Conservation (phyloP, 352 stramenopile species). For the Globisporangium cystogenes region DNA sequence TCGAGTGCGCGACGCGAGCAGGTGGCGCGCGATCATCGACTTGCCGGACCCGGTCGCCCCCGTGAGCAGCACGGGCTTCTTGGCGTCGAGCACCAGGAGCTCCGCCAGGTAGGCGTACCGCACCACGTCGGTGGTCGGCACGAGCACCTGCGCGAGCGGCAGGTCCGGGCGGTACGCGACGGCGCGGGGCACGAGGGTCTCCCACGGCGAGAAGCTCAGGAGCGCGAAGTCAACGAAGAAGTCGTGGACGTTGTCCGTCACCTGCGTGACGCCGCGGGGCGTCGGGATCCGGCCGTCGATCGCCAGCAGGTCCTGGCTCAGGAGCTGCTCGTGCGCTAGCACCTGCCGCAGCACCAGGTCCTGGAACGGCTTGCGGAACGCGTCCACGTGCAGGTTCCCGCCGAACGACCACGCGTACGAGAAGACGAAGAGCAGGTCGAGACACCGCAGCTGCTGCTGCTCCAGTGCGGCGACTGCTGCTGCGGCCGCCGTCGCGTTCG, state of each 20-base stretch:
- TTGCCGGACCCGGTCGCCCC: constrained; percentile 88
- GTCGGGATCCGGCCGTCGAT: constrained; percentile 52
- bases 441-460: constrained; percentile 38
- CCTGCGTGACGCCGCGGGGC: constrained; percentile 28
- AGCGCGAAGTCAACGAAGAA: constrained; percentile 65
- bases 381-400: constrained; percentile 45
- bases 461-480: constrained; percentile 25
- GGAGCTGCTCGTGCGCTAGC: constrained; percentile 34
- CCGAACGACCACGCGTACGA: constrained; percentile 72
- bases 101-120: constrained; percentile 59
- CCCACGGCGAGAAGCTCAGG: constrained; percentile 61
- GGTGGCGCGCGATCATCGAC: constrained; percentile 73
- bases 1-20: constrained; percentile 37
- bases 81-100: constrained; percentile 48
- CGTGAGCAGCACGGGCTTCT: constrained; percentile 80
- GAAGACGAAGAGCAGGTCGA: constrained; percentile 68
- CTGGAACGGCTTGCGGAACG: constrained; percentile 34
- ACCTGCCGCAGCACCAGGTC: constrained; percentile 44
- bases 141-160: constrained; percentile 48
- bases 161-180: constrained; percentile 17
- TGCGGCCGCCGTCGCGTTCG: constrained; percentile 15
- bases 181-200: constrained; percentile 10
- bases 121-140: constrained; percentile 58
- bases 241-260: constrained; percentile 53
- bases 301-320: constrained; percentile 41